Evolutionary conservation across 2,329 filamentous ascomycete genomes (phyloP).

Genomic region (Blastomyces parvus): DNA sequence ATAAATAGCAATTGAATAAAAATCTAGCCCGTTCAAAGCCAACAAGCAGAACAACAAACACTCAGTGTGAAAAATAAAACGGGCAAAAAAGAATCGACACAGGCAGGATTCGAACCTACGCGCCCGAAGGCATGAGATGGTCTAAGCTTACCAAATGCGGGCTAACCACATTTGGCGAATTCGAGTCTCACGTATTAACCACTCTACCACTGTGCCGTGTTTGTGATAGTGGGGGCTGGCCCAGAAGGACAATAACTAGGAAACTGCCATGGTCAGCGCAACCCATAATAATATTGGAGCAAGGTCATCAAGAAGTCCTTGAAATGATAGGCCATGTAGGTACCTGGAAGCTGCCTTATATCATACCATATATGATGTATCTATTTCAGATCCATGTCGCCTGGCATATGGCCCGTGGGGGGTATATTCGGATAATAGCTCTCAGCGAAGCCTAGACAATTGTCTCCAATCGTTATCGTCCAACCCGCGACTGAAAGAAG

Average conservation of each 20-base stretch:
- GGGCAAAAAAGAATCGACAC: not conserved
- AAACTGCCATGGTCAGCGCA: too few relatives aligned
- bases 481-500: too few relatives aligned
- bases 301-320: not conserved
- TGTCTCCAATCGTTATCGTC: too few relatives aligned
- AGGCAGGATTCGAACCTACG: slow-evolving; percentile 10
- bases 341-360: too few relatives aligned
- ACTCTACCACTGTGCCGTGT: slow-evolving; percentile 8
- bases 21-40: too few relatives aligned
- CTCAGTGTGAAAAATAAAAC: not conserved
- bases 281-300: not conserved
- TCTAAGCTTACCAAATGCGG: not conserved
- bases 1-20: too few relatives aligned
- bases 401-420: too few relatives aligned
- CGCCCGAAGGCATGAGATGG: slow-evolving; percentile 9
- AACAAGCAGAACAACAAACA: not conserved
- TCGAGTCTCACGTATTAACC: slow-evolving; percentile 9
- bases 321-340: not conserved
- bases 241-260: too few relatives aligned
- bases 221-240: not conserved
- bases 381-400: too few relatives aligned
- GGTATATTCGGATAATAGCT: too few relatives aligned
- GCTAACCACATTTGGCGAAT: not conserved
- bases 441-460: too few relatives aligned
- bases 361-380: not conserved